Conservation (phyloP, 1,284 basidiomycete species). For the Ceratorhiza oryzae-sativae region DNA sequence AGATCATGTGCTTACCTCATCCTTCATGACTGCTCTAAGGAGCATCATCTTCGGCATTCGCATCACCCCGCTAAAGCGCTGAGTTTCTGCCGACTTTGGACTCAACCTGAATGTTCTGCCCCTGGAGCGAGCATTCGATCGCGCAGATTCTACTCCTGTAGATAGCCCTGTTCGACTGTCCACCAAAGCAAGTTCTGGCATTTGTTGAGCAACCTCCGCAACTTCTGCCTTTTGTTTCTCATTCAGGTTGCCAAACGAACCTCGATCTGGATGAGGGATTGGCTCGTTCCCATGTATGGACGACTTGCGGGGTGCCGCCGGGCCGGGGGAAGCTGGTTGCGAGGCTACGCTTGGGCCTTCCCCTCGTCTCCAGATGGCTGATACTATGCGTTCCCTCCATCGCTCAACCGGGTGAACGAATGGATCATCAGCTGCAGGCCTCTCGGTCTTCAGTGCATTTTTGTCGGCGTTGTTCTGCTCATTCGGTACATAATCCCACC, state of each 20-base stretch:
- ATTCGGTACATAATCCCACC: conserved; percentile 62
- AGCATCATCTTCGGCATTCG: conserved; percentile 62
- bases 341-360: conserved; percentile 2
- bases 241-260: neutral
- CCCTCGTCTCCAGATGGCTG: conserved; percentile 18
- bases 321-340: conserved; percentile 7
- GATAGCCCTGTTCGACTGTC: conserved; percentile 36
- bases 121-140: conserved; percentile 39
- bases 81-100: conserved; percentile 51
- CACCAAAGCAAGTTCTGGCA: conserved; percentile 18
- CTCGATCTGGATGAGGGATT: conserved; percentile 34
- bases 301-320: conserved; percentile 39
- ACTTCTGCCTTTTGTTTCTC: conserved; percentile 17
- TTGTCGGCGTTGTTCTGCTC: neutral
- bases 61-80: conserved; percentile 53
- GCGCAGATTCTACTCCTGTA: conserved; percentile 26
- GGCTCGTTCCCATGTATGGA: conserved; percentile 20
- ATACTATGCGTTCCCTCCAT: conserved; percentile 30
- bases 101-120: conserved; percentile 47
- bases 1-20: conserved; percentile 58
- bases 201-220: conserved; percentile 12
- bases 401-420: conserved; percentile 5
- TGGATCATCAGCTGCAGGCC: neutral
- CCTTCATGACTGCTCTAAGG: conserved; percentile 63
- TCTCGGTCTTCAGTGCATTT: neutral